A percentile compares a stretch with the other conserved stretches of the same genome.
phyloP scores from a whole-genome alignment of 2,329 filamentous ascomycete species.

The Bipolaris cookei region DNA sequence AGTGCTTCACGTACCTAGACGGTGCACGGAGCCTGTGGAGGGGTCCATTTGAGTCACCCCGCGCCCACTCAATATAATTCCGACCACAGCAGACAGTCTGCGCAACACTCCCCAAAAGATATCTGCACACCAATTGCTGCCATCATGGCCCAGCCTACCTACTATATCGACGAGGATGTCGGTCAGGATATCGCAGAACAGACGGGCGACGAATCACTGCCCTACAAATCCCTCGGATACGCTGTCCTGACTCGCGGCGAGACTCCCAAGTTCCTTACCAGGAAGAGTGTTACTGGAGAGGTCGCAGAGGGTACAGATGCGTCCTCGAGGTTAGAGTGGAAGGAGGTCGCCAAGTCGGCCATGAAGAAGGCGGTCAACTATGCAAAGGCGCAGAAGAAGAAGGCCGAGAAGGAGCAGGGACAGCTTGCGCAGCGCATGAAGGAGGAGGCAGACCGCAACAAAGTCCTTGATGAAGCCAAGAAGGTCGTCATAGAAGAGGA shows the following conservation, averaged over 20 bases:
- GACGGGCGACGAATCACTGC: slow-evolving; percentile 73
- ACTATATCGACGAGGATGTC: slow-evolving; percentile 82
- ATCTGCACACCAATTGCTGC: slow-evolving; percentile 32
- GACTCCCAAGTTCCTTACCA: slow-evolving; percentile 68
- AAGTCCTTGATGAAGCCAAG: slow-evolving; percentile 81
- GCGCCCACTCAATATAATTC: slow-evolving; percentile 39
- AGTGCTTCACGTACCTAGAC: slow-evolving; percentile 22
- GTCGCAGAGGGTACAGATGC: slow-evolving; percentile 60
- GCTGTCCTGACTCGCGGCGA: slow-evolving; percentile 76
- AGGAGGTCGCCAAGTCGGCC: slow-evolving; percentile 81
- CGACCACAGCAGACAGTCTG: slow-evolving; percentile 21
- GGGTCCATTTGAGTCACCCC: slow-evolving; percentile 32
- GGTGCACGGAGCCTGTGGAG: slow-evolving; percentile 20
- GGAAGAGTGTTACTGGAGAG: slow-evolving; percentile 58
- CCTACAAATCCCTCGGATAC: slow-evolving; percentile 81
- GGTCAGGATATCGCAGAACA: slow-evolving; percentile 71
- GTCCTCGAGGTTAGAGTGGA: slow-evolving; percentile 72
- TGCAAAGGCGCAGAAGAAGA: slow-evolving; percentile 80
- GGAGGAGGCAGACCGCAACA: slow-evolving; percentile 72
- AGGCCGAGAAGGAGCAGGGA: slow-evolving; percentile 78
- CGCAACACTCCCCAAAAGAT: slow-evolving; percentile 22
- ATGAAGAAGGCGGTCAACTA: slow-evolving; percentile 83
- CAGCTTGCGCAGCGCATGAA: slow-evolving; percentile 73
- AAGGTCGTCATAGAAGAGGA: slow-evolving; percentile 76
- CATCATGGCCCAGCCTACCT: slow-evolving; percentile 52